These are phyloP conservation scores for Trichoderma polysporum DNA, from an alignment of 2,329 filamentous ascomycete genomes.

Conservation along the genomic window DNA sequence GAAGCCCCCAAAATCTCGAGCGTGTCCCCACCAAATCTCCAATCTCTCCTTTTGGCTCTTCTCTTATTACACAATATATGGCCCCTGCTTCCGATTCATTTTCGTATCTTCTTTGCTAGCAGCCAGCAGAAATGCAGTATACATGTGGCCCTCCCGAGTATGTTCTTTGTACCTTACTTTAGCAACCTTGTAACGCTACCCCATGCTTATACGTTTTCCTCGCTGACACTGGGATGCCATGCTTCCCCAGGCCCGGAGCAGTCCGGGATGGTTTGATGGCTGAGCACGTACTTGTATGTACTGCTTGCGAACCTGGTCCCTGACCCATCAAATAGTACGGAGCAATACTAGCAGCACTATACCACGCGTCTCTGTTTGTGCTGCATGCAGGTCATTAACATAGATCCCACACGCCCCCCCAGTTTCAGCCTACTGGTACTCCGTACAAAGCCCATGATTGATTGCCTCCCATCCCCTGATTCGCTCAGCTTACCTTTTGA, in stretches of 20 bases:
- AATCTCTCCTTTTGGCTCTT: neutral
- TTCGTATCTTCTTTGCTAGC: too few relatives aligned
- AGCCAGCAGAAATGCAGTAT: too few relatives aligned
- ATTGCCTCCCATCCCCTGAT: slow-evolving; percentile 11
- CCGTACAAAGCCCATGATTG: neutral
- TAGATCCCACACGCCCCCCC: neutral
- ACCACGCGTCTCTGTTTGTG: neutral
- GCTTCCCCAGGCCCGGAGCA: neutral
- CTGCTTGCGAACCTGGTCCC: neutral
- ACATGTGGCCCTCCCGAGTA: neutral
- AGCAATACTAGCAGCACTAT: neutral
- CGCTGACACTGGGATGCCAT: neutral
- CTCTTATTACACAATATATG: neutral
- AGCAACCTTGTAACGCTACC: neutral
- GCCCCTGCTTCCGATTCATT: slow-evolving; percentile 28
- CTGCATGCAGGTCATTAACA: slow-evolving; percentile 10
- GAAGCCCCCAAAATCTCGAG: slow-evolving; percentile 14
- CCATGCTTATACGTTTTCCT: neutral
- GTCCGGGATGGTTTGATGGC: neutral
- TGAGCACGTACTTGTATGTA: too few relatives aligned
- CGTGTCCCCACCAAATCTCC: neutral
- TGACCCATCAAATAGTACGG: neutral
- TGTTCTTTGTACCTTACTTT: neutral
- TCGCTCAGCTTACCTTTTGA: neutral
- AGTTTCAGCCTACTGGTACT: neutral